Evolutionary conservation across 352 stramenopile species (phyloP).

Genomic region (Pythium guiyangense): DNA sequence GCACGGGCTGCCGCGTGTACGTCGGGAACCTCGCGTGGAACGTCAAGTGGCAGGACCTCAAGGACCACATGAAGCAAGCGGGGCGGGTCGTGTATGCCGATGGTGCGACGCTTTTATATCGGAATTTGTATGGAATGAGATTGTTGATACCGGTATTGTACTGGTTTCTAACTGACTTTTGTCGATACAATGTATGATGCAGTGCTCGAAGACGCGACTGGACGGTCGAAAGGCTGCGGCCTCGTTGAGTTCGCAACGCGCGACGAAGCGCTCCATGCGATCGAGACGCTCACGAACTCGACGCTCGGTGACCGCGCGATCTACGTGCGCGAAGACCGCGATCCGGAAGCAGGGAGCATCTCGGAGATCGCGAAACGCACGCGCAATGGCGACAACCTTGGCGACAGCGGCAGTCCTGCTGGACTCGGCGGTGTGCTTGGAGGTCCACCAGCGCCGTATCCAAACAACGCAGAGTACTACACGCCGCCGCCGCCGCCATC

Average conservation of each 20-base stretch:
- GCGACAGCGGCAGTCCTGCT: neutral
- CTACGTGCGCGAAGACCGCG: conserved; percentile 85
- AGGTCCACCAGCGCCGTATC: neutral
- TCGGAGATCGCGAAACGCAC: conserved; percentile 52
- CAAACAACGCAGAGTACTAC: conserved; percentile 2
- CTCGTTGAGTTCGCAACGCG: conserved; percentile 62
- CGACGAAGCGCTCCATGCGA: conserved; percentile 83
- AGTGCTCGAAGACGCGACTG: conserved; percentile 78
- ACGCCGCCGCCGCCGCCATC: conserved; percentile 4
- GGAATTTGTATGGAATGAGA: no score
- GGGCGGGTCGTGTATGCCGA: conserved; percentile 81
- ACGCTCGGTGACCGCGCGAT: conserved; percentile 90
- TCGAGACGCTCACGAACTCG: conserved; percentile 89
- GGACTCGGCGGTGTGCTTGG: no score
- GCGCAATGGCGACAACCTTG: neutral
- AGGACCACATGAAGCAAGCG: conserved; percentile 92
- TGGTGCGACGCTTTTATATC: conserved; percentile 22
- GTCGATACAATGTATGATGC: conserved; percentile 2
- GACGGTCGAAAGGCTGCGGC: conserved; percentile 89
- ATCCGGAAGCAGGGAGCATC: conserved; percentile 70
- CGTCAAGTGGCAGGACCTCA: conserved; percentile 94
- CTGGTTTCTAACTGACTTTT: neutral
- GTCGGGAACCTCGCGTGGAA: conserved; percentile 91
- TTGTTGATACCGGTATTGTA: neutral
- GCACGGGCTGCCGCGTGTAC: conserved; percentile 69